Evolutionary conservation across 139 green algal genomes (phyloP), one percentile per base, ranked within the genome.

Genomic region (Tetradesmus lagerheimii): DNA sequence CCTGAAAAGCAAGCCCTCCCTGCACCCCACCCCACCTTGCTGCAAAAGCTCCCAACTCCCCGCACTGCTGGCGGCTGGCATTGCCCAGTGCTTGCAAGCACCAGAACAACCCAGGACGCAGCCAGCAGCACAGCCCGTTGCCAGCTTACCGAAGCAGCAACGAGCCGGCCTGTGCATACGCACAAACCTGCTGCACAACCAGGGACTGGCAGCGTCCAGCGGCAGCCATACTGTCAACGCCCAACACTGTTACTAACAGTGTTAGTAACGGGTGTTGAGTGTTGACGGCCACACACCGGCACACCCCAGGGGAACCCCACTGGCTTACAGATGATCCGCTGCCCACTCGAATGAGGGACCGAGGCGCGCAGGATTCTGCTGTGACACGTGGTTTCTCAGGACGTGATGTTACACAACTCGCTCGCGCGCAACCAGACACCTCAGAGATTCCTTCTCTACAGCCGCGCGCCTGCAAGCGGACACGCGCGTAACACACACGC

Each of bases 121-220:
- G 27, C 35, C 75, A 81, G 34, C 35, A 81, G 75, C 75, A 29
- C 75, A 81, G 75, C 75, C 75, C 75, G 20, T 25, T 39, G 75
- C 75, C 75, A 29, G 16, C 75, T 47, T 47, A 39, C 75, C 35
- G 31, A 25, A 81, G 35, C 35, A 41, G 75, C 75, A 47, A 39
- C 20, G 11, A n/a, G 75, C 75, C 18, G 75, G 75, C 75, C 35
- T 81, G 75, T 81, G 67, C 67, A 20, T 39, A 78, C n/a, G 18
- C 31, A 78, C 67, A 41, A 78, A 78, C 67, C 67, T 78, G 67
- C 80, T 74, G 38, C 34, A 75, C n/a, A 86, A 53, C 80, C 82
- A 77, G 82, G 76, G 82, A 87, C 82, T 78, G 82, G 82, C 9
- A 38, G 82, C 62, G 82, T 20, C 82, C 41, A 78, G 82, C 82